A percentile compares a stretch with the other conserved stretches of the same genome.
phyloP scores from a whole-genome alignment of 805 yeast genomes.

The Myxozyma neotropica region DNA sequence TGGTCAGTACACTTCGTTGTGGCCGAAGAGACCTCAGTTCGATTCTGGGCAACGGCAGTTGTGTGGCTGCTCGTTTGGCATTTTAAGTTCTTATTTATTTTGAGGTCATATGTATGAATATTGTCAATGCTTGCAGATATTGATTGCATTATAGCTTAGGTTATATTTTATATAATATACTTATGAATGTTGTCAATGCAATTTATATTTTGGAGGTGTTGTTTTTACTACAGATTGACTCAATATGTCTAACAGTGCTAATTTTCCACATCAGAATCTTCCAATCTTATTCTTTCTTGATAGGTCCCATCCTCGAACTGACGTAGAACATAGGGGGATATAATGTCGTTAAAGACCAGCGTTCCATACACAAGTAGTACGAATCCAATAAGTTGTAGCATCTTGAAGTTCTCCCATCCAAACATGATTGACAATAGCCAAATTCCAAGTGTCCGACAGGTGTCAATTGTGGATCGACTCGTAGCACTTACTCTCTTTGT shows the following conservation, averaged over 20 bases:
- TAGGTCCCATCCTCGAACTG: neutral
- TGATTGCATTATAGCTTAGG: too few relatives aligned
- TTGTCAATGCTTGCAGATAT: neutral
- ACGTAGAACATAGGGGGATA: constrained; percentile 15
- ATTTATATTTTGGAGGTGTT: too few relatives aligned
- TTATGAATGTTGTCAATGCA: too few relatives aligned
- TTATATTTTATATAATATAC: too few relatives aligned
- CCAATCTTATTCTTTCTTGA: neutral
- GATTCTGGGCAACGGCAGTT: constrained; percentile 64
- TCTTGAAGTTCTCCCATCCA: constrained; percentile 74
- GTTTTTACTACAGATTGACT: too few relatives aligned
- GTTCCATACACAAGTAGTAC: constrained; percentile 68
- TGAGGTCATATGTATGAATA: neutral
- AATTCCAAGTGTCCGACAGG: constrained; percentile 71
- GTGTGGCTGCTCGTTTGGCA: neutral
- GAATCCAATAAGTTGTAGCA: constrained; percentile 69
- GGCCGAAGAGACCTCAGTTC: constrained; percentile 67
- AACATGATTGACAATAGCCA: constrained; percentile 69
- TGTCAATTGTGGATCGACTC: constrained; percentile 75
- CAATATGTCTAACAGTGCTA: neutral
- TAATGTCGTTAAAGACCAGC: constrained; percentile 62
- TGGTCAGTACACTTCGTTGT: constrained; percentile 66
- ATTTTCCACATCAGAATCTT: neutral
- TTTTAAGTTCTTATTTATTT: neutral
- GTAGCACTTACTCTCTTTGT: constrained; percentile 72